Evolutionary conservation across 2,329 filamentous ascomycete genomes (phyloP), one percentile per base, ranked within the genome.

Genomic region (Colletotrichum graminicola): DNA sequence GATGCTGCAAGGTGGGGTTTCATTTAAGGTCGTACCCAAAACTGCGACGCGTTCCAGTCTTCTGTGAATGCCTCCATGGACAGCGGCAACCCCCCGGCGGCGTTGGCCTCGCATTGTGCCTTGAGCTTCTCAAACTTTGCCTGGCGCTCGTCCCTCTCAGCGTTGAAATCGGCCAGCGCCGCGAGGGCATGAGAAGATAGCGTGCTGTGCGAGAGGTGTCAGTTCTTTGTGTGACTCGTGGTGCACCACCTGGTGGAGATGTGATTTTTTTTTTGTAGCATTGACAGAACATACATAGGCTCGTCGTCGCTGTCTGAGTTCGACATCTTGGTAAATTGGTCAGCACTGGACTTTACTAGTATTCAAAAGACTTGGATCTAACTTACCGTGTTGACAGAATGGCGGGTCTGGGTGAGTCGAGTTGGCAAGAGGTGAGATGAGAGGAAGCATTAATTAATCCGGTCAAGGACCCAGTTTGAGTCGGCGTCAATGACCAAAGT

Each of bases 21-120:
- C 26, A 14, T 32, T 41, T 6, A 39, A 39, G 16, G 32, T 52
- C 85, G 49, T 84, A 93, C 91, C 93, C 93, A 96, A 77, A 96
- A 96, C 81, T 95, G 93, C 73, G 89, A 92, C 77, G 92, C 88
- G 77, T 95, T 93, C 93, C 93, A 96, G 80, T 95, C 91, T 80
- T 95, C 93, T 1, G 86, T 85, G 76, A 95, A 96, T 1, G 87
- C 84, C 39, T 92, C 89, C 88, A 95, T 95, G 21, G 82, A 75
- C 43, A 75, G 62, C 23, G 72, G 41, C 10, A 47, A 56, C 5
- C 61, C 70, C 11, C 51, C 73, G 7, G 73, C 75, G 41, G 76
- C 77, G 21, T 74, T 72, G 57, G 87, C 82, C 77, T 93, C 91
- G 1, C 90, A 89, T 45, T 86, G 84, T 14, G 84, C 82, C 80